These are phyloP conservation scores for Russula compacta DNA, from an alignment of 768 basidiomycete species.

Conservation along the genomic window DNA sequence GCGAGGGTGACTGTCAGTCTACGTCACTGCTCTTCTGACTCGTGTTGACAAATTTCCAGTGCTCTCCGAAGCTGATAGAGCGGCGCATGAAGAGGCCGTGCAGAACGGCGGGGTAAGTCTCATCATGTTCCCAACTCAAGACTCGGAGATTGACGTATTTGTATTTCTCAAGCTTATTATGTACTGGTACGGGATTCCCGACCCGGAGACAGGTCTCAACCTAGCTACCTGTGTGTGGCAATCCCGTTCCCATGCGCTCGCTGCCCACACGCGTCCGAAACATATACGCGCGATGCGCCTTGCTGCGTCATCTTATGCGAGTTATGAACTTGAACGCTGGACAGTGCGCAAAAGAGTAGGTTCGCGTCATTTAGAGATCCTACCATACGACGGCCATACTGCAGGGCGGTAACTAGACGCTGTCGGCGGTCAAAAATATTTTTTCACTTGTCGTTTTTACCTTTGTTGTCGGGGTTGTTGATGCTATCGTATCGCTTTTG, in stretches of 20 bases:
- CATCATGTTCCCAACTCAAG: not conserved
- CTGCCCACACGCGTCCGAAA: conserved; percentile 69
- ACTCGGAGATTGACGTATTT: not conserved
- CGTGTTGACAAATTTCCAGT: conserved; percentile 33
- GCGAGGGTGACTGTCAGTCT: conserved; percentile 51
- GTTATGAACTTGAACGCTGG: conserved; percentile 71
- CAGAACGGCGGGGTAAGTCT: conserved; percentile 68
- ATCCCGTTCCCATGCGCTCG: conserved; percentile 73
- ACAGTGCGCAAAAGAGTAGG: conserved; percentile 60
- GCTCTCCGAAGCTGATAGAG: conserved; percentile 78
- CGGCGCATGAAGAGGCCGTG: conserved; percentile 90
- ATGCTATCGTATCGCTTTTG: not conserved
- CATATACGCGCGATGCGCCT: conserved; percentile 80
- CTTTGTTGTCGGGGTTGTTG: not conserved
- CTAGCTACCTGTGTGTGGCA: conserved; percentile 96
- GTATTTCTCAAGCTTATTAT: conserved; percentile 51
- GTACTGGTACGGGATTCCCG: conserved; percentile 91
- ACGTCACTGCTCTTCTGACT: not conserved
- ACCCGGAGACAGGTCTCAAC: conserved; percentile 68
- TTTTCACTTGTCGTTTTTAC: not conserved
- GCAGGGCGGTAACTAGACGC: conserved; percentile 50
- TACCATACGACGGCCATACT: conserved; percentile 52
- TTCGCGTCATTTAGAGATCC: conserved; percentile 44
- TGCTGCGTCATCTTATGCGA: conserved; percentile 67
- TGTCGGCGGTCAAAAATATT: not conserved